These are phyloP conservation scores for Bromus sterilis DNA, from an alignment of 176 grass and related monocot species.

Conservation along the genomic window DNA sequence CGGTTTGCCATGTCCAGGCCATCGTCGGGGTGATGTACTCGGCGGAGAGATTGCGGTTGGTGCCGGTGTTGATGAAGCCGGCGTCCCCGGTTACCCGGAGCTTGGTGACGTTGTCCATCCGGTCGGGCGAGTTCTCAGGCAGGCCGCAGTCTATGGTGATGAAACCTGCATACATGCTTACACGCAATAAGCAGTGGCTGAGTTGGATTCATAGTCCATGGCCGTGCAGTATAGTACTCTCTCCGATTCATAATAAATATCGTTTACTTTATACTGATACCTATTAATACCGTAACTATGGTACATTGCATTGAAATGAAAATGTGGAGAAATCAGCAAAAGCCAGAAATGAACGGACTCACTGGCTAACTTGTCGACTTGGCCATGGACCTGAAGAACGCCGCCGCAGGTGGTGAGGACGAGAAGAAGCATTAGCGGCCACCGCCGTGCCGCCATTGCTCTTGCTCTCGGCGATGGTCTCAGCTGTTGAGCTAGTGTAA, in stretches of 20 bases:
- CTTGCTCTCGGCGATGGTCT: neutral
- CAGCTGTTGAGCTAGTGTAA: neutral
- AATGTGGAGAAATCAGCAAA: too few relatives aligned
- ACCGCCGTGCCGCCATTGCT: neutral
- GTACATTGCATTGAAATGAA: too few relatives aligned
- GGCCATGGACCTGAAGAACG: neutral
- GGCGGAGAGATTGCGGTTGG: slow-evolving; percentile 28
- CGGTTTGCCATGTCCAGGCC: neutral
- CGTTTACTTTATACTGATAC: too few relatives aligned
- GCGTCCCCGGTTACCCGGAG: slow-evolving; percentile 13
- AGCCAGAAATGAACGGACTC: too few relatives aligned
- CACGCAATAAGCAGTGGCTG: neutral
- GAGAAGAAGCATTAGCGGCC: neutral
- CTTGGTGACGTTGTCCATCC: slow-evolving; percentile 6
- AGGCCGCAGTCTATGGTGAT: slow-evolving; percentile 58
- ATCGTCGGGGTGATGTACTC: neutral
- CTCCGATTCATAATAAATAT: too few relatives aligned
- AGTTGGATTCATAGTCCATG: too few relatives aligned
- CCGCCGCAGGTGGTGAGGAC: neutral
- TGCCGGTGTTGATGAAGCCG: slow-evolving; percentile 31
- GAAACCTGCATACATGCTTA: slow-evolving; percentile 13
- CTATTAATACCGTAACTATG: too few relatives aligned
- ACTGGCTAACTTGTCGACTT: neutral
- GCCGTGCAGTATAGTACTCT: too few relatives aligned
- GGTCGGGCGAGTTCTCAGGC: neutral